Base-by-base conservation (phyloP, 371 early-diverging fungal genomes). In the Mortierella sp. region DNA sequence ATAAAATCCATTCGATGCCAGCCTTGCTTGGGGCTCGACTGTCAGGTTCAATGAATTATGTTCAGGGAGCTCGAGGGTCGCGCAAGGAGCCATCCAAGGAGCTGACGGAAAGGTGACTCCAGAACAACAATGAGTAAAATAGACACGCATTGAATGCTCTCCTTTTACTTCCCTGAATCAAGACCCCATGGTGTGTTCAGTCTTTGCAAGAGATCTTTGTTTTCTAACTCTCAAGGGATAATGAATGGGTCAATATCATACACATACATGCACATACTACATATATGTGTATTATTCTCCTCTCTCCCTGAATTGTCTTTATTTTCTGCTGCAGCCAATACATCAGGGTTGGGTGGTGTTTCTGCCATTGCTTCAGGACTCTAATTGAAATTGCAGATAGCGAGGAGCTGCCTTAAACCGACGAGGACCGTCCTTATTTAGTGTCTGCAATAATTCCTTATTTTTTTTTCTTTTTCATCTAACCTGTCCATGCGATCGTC, bases 271-370 rank as follows among this genome's bases (percentile, higher is more conserved):
- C n/a, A n/a, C n/a, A n/a, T n/a, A n/a, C n/a, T n/a, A n/a, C n/a
- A n/a, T n/a, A n/a, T n/a, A n/a, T n/a, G n/a, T n/a, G n/a, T n/a
- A n/a, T n/a, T n/a, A n/a, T n/a, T n/a, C n/a, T n/a, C n/a, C n/a
- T n/a, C n/a, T n/a, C 28, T 60, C 60, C 60, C 31, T 60, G 48
- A 28, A 28, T 57, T 63, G 60, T 13, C 60, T 60, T 70, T 45
- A 24, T 70, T 45, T 57, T 73, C 13, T 57, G 28, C 60, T 31
- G 60, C 19, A 16, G 2, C 34, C 8, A 38, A 65, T 38, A 28
- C 60, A 26, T 60, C 11, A 60, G 60, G 60, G 31, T 31, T 16
- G 26, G 24, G 21, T 60, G 63, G 63, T 31, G 63, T 34, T 38
- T 38, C 42, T 38, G 42, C 5, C 42, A 3, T 31, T 26, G 31